Percentiles rank a stretch among this genome's conserved stretches.
These are phyloP conservation scores for Rubia balearica DNA, from an alignment of 305 asterid genomes.

Conservation along the genomic window DNA sequence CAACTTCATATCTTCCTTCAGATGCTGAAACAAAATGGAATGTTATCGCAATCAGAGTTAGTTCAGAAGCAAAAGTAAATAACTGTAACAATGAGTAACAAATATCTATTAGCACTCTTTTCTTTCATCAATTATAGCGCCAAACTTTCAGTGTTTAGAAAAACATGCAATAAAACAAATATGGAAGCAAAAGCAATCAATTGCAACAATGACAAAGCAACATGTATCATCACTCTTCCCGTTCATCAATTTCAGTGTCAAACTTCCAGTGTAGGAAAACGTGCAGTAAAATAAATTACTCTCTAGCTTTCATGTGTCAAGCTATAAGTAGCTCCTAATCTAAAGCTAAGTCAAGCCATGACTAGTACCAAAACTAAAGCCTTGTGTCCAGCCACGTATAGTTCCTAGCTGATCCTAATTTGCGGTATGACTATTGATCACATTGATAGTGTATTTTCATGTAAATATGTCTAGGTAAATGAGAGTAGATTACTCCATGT, in stretches of 20 bases:
- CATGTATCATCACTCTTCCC: neutral
- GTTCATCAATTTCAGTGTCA: neutral
- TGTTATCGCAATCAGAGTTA: slow-evolving; percentile 16
- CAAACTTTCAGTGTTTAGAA: slow-evolving; percentile 1
- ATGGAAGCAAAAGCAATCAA: neutral
- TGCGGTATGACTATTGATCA: no score
- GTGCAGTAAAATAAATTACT: neutral
- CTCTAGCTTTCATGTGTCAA: neutral
- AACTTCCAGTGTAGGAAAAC: neutral
- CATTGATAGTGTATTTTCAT: no score
- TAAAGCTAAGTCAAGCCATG: neutral
- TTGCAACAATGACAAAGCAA: neutral
- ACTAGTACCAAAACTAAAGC: neutral
- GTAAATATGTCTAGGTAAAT: no score
- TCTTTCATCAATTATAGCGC: neutral
- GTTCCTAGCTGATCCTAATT: no score
- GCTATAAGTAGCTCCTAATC: neutral
- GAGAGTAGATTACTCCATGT: no score
- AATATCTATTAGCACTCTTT: neutral
- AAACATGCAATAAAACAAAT: neutral
- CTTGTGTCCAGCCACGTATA: neutral
- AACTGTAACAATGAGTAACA: neutral
- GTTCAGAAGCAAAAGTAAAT: slow-evolving; percentile 17
- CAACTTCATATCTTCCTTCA: slow-evolving; percentile 96
- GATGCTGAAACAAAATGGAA: slow-evolving; percentile 46